Base-by-base conservation (phyloP, 2,329 filamentous ascomycete species). In the Cercospora zeina region DNA sequence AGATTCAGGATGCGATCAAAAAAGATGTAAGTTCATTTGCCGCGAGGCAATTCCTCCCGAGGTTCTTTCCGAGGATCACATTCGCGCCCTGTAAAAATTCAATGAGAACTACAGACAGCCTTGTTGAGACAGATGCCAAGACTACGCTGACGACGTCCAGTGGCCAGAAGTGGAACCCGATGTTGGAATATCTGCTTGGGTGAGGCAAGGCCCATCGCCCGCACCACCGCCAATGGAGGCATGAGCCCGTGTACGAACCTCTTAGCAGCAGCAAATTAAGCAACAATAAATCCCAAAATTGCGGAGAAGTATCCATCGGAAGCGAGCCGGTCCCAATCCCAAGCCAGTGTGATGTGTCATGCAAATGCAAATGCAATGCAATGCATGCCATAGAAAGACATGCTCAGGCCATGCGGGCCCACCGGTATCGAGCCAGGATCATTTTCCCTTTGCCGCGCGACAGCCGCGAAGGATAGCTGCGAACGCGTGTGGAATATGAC, bases 1-100 rank as follows among this genome's bases (percentile, higher is more conserved):
- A 88, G 78, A 82, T 99, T 60, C 89, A 96, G 75, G 95, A 99
- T 77, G 90, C 95, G 13, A 85, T 95, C 76, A 96, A 96, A 84
- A 95, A 96, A 81, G 42, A 49, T 3, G 42, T 49, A n/a, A 49
- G 42, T 49, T 9, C 2, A 9, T 10, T 27, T n/a, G 11, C 21
- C 8, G 21, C 42, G 6, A 49, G 13, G 21, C 21, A 9, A 8
- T 27, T 30, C 5, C 5, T 6, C 21, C 6, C 21, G 21, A 49
- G 1, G 14, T 6, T n/a, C 31, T 19, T 19, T 27, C 13, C 10
- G 1, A 4, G 21, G 3, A 24, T 21, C 11, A 27, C 1, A 27
- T 30, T 14, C 42, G 13, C 24, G 13, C 42, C 8, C 42, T 3
- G 42, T n/a, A 3, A 13, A 11, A 1, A 24, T n/a, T 2, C 42